A percentile compares a stretch with the other conserved stretches of the same genome.
These are phyloP conservation scores for Arxiozyma bovina DNA, from an alignment of 1,139 yeast genomes.

Conservation along the genomic window DNA sequence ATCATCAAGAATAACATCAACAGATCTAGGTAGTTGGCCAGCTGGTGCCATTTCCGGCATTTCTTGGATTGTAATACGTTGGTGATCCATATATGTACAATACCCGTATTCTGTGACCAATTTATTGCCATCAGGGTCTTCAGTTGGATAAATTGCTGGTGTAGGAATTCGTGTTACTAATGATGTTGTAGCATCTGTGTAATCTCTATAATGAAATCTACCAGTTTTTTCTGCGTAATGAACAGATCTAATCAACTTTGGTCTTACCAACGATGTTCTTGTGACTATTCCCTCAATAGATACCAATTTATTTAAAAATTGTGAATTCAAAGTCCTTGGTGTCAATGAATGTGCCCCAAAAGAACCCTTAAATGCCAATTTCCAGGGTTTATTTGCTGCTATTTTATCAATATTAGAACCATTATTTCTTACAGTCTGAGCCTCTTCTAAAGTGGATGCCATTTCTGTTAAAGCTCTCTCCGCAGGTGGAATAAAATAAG, in stretches of 20 bases:
- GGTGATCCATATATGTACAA: conserved; percentile 90
- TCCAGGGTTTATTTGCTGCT: conserved; percentile 21
- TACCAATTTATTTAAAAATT: conserved; percentile 68
- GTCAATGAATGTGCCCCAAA: conserved; percentile 83
- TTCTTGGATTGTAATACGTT: conserved; percentile 87
- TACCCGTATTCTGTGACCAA: conserved; percentile 87
- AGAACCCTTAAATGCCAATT: conserved; percentile 76
- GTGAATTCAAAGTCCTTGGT: conserved; percentile 78
- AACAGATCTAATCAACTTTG: conserved; percentile 84
- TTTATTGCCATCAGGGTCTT: conserved; percentile 84
- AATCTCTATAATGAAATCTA: conserved; percentile 82
- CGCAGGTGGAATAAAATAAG: conserved; percentile 83
- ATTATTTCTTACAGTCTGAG: conserved; percentile 7
- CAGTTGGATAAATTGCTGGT: conserved; percentile 86
- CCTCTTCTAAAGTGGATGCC: conserved; percentile 60
- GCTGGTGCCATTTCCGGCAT: conserved; percentile 99
- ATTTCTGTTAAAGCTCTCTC: conserved; percentile 79
- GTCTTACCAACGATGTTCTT: conserved; percentile 84
- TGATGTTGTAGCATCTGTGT: conserved; percentile 86
- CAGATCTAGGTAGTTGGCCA: conserved; percentile 90
- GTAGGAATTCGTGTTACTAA: conserved; percentile 60
- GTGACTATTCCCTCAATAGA: conserved; percentile 95
- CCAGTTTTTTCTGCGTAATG: conserved; percentile 86
- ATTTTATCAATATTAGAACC: conserved; percentile 8
- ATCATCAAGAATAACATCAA: conserved; percentile 86